Conservation (phyloP, 257 asterid genomes). For the Solanum dulcamara region DNA sequence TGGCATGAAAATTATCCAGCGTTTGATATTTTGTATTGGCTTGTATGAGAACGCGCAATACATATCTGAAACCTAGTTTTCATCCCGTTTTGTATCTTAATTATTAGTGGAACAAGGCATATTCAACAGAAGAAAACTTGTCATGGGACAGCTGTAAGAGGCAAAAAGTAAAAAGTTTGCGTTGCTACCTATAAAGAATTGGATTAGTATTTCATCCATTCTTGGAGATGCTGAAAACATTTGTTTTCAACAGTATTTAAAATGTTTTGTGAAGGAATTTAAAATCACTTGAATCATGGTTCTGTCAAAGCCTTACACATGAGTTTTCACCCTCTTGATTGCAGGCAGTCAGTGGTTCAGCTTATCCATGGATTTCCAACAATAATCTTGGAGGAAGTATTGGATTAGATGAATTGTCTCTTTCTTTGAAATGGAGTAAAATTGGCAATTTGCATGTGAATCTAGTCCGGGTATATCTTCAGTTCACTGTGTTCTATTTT, state of each 20-base stretch:
- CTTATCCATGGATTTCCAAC: constrained; percentile 45
- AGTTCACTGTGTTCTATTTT: neutral
- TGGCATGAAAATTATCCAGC: neutral
- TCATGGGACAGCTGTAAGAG: neutral
- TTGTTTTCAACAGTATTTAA: neutral
- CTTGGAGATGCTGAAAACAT: neutral
- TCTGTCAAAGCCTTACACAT: neutral
- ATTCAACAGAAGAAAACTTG: neutral
- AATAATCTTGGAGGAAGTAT: constrained; percentile 45
- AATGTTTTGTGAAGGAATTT: neutral
- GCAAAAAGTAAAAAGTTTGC: neutral
- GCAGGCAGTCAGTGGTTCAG: constrained; percentile 64
- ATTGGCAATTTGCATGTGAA: constrained; percentile 69
- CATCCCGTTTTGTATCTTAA: neutral
- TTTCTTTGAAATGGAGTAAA: constrained; percentile 78
- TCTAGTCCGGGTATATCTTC: constrained; percentile 59
- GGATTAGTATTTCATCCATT: neutral
- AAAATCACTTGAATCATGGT: neutral
- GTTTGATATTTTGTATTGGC: neutral
- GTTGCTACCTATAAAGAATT: neutral
- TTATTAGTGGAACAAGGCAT: neutral
- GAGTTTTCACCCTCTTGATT: neutral
- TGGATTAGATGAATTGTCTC: constrained; percentile 43
- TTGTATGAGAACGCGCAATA: neutral
- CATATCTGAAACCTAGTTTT: neutral